Evolutionary conservation across 352 stramenopile genomes (phyloP), one percentile per base, ranked within the genome.

Genomic region (Pelagophyceae sp.): DNA sequence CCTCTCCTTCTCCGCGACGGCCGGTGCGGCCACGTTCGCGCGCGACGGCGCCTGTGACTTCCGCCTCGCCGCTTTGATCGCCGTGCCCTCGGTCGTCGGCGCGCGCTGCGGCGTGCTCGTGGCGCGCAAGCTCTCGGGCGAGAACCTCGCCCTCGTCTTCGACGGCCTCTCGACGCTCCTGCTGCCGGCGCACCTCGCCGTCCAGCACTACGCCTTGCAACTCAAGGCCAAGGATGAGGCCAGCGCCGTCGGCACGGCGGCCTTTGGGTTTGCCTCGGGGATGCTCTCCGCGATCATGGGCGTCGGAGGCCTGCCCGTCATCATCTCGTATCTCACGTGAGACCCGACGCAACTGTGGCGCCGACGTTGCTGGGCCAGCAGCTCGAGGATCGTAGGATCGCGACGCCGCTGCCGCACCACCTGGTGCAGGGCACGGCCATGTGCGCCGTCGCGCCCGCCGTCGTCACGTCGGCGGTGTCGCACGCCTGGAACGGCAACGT

Each of bases 401-500:
- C 31, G 15, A 77, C 78, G 20, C n/a, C 67, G 65, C 58, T 82
- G 1, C 64, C 45, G 23, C 78, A 82, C 75, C 78, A 80, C 60
- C 76, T 75, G 6, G 65, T 82, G 3, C 78, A 80, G 70, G 78
- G 78, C n/a, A 81, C 79, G 19, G 79, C 76, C 64, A 50, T 78
- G 54, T 75, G 76, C 20, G 37, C 76, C 5, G 33, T 82, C 1
- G 17, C 61, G 33, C 76, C 79, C 29, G 70, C 61, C 32, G 58
- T 82, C 11, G n/a, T 82, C 27, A 69, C 75, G 3, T 82, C 79
- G 15, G 70, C 64, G 32, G 33, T 65, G 0, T 78, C 76, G 38
- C 54, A 67, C 63, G 32, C 76, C 35, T 25, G 33, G 35, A 32
- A 65, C 19, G 80, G 33, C 11, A 45, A 40, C 61, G 29, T 71